Base-by-base conservation (phyloP, 306 rosid genomes). In the Fagus crenata region DNA sequence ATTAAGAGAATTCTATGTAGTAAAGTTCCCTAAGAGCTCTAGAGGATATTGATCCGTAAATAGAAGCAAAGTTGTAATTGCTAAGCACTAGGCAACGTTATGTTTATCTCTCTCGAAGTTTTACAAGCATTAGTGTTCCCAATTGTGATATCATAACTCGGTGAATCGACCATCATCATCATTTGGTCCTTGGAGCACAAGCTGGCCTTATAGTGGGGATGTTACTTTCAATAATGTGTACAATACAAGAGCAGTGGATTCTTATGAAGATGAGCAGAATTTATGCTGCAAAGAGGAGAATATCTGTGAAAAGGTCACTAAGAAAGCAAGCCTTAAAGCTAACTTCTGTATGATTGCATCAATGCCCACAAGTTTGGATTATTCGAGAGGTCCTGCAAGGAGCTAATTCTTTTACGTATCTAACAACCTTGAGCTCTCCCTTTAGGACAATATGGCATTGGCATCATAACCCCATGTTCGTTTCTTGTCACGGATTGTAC, bases 201-300 rank as follows among this genome's bases (percentile, higher is more conserved):
- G 83, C 72, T 64, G 42, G 15, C 9, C 51, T 22, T 58, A 56
- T 80, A 55, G 89, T 86, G 83, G 67, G 63, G 74, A 63, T 82
- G 87, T 77, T 72, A 75, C 81, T 85, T 79, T 80, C 84, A 74
- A 79, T 73, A 79, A 77, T 83, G 58, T 73, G 53, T 83, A 55
- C 49, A 53, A 68, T 70, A 53, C 65, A 72, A 75, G 59, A 75
- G 59, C 60, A 84, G 81, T 77, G 85, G 89, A 87, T 87, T 89
- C 86, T 81, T 76, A 75, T 46, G 79, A 74, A 77, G 86, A 87
- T 72, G 83, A 84, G 78, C 80, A 85, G 90, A 85, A 89, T 83
- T 78, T 88, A 93, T 89, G 86, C 91, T 80, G 75, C 74, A 79
- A 67, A 87, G 73, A 73, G 78, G 80, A 85, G 92, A 87, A 86